Evolutionary conservation across 805 yeast species (phyloP), one percentile per base, ranked within the genome.

Genomic region (Lipomyces kockii): DNA sequence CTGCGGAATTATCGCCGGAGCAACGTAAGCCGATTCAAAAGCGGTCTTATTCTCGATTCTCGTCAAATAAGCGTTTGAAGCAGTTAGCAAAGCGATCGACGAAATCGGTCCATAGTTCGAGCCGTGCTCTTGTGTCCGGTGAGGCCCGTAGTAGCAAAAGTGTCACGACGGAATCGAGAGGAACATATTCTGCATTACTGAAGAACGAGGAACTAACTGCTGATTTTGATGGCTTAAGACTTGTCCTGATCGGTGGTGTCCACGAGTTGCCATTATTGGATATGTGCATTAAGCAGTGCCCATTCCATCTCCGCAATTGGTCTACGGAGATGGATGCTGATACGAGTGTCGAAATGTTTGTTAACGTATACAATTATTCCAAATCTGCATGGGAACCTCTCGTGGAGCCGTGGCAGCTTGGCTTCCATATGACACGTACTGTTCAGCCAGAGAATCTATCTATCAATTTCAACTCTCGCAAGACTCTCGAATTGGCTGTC

Each of bases 341-440:
- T 65, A 82, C 89, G 0, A 84, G 85, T 32, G 77, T 92, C 46
- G 90, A 86, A 68, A 83, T 92, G 0, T 85, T 81, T 68, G 84
- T 90, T 9, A 92, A 91, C 77, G 86, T 91, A 25, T 93, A 90
- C 81, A 92, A 92, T 76, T 93, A 93, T 76, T 86, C 97, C 0
- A 86, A 90, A 69, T 92, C 97, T 2, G 85, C 92, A 0, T 93
- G 99, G 98, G 98, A 95, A 74, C 98, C 99, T 0, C 80, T 95
- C 58, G 77, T 95, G 60, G 99, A 95, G 74, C 89, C 94, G 0
- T 90, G 97, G 90, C 88, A 91, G 6, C 81, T 94, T 61, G 87
- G 91, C 0, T 78, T 91, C 12, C 75, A 73, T 32, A 65, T 74
- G 70, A 67, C 69, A 25, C 85, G 84, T 62, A 66, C 74, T 11